Base-by-base conservation (phyloP, 2,329 filamentous ascomycete species). In the Aureobasidium lini region DNA sequence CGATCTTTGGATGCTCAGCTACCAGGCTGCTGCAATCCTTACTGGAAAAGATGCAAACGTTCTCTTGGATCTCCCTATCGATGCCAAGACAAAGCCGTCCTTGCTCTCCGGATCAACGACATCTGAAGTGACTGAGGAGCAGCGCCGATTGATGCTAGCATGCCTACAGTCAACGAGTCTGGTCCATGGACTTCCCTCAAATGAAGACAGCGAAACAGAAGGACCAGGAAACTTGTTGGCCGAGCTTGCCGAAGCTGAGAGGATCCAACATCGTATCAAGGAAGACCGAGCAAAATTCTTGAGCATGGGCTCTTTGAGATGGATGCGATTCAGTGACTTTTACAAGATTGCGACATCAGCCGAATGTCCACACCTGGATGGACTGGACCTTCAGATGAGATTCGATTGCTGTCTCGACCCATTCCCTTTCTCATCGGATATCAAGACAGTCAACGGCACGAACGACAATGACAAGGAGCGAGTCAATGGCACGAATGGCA, bases 1-100 rank as follows among this genome's bases (percentile, higher is more conserved):
- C n/a, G 44, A 60, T 7, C 32, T 61, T 7, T 63, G 60, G 60
- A 63, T 63, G 62, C 60, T 63, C 7, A 63, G 44, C 31, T 63
- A 62, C 18, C 62, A 63, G 50, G 62, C 62, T n/a, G 62, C 62
- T 8, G 62, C 57, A 9, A 59, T 63, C 18, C 54, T 63, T 11
- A 44, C 60, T 9, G 54, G 60, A 6, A 23, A 28, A 28, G 54
- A 56, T 40, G 62, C 60, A 8, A 48, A 49, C 29, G 42, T 16
- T 6, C 44, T 63, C 10, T 31, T 63, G 13, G n/a, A 50, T 16
- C 54, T 63, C 13, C 57, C 62, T 6, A n/a, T 40, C 11, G 60
- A 61, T 29, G 7, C 32, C 15, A 42, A 43, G 44, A 28, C 56
- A 28, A 48, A 58, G 48, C 48, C 32, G n/a, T 59, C 60, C 2